phyloP scores from a whole-genome alignment of 2,329 filamentous ascomycete species.

The Colletotrichum sp. region DNA sequence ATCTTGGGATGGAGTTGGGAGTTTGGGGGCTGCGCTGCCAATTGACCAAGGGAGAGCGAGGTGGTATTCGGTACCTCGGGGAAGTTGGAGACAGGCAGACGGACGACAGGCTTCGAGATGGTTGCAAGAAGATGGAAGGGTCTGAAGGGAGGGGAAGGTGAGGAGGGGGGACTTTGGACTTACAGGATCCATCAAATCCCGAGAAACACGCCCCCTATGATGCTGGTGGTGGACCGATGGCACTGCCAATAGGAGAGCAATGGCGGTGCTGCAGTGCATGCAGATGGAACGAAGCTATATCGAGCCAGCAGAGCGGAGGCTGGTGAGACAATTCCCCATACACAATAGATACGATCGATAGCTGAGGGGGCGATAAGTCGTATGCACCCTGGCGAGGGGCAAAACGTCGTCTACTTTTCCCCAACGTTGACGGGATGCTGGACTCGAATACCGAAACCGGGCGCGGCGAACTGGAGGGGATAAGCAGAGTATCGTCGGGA shows the following conservation, averaged over 20 bases:
- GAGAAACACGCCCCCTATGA: background rate
- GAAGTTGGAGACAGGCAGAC: background rate
- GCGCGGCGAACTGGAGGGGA: background rate
- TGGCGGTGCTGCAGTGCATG: constrained; percentile 7
- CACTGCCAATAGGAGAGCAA: constrained; percentile 9
- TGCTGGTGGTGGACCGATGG: background rate
- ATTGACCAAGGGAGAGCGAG: background rate
- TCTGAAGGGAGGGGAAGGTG: background rate
- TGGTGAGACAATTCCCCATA: background rate
- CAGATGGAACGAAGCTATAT: constrained; percentile 17
- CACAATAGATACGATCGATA: background rate
- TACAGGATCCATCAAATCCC: constrained; percentile 11
- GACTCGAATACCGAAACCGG: background rate
- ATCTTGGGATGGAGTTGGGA: background rate
- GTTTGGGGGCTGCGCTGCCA: background rate
- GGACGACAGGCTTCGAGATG: background rate
- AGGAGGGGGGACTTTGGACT: background rate
- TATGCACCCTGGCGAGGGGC: background rate
- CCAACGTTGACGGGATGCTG: background rate
- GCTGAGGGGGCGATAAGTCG: background rate
- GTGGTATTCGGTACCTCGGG: background rate
- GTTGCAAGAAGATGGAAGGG: background rate
- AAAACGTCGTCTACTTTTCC: background rate
- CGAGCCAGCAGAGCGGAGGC: background rate
- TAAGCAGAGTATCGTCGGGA: background rate